phyloP scores from a whole-genome alignment of 768 basidiomycete genomes.

The Amylocystis lapponica region DNA sequence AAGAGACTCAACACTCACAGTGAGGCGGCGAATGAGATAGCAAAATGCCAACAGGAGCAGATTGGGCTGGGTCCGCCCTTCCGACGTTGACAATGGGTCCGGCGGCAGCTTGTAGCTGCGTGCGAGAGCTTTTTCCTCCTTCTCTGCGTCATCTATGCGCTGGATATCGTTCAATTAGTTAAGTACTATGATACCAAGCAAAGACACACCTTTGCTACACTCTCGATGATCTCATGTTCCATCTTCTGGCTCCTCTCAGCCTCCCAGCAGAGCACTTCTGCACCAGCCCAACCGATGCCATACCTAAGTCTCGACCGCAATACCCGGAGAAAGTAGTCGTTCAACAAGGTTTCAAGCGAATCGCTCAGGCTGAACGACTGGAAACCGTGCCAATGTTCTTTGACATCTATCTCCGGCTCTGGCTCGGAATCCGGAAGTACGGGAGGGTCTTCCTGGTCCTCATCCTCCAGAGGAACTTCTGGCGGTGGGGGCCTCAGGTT shows the following conservation, averaged over 20 bases:
- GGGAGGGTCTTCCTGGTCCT: conserved; percentile 20
- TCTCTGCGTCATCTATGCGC: conserved; percentile 35
- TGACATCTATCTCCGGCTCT: conserved; percentile 16
- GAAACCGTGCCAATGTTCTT: conserved; percentile 36
- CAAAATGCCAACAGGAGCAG: conserved; percentile 57
- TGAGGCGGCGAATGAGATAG: conserved; percentile 59
- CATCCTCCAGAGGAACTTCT: conserved; percentile 1
- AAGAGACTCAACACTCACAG: too few relatives aligned
- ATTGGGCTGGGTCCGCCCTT: conserved; percentile 39
- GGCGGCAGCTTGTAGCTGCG: conserved; percentile 43
- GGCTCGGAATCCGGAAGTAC: too few relatives aligned
- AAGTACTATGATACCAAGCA: not conserved
- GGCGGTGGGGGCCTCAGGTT: too few relatives aligned
- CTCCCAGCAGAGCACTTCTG: conserved; percentile 46
- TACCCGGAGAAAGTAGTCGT: conserved; percentile 49
- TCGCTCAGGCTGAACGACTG: conserved; percentile 59
- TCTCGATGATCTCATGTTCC: conserved; percentile 33
- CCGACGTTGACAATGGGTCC: conserved; percentile 43
- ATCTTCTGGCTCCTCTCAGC: conserved; percentile 39
- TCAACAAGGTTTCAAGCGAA: conserved; percentile 56
- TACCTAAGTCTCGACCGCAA: conserved; percentile 45
- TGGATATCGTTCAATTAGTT: too few relatives aligned
- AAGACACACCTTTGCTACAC: conserved; percentile 26
- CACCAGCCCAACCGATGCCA: conserved; percentile 63
- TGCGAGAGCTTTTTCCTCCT: conserved; percentile 34